Evolutionary conservation across 306 rosid genomes (phyloP), one percentile per base, ranked within the genome.

Genomic region (Luffa acutangula): DNA sequence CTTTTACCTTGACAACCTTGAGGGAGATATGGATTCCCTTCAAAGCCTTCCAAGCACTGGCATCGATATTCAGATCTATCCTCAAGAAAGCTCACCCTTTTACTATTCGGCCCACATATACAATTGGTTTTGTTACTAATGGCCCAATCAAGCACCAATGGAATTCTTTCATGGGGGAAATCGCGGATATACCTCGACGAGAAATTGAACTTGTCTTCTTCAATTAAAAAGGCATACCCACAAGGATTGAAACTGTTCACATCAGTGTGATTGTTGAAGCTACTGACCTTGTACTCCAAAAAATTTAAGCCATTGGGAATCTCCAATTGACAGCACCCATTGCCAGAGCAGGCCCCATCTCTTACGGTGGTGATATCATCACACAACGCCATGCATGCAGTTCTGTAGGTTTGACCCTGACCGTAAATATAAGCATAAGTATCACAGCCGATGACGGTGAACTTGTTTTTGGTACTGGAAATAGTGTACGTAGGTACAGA

Each of bases 11-110:
- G 25, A 18, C 90, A 87, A 13, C 86, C 91, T 20, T 48, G 18
- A 53, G 15, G 53, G 7, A 85, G 84, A 82, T 85, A 90, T n/a
- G 87, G 89, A 52, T 80, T 90, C 10, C 91, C 91, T 2, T 33
- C 17, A 20, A 34, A 89, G 2, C 91, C 91, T 0, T n/a, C 3
- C 13, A 20, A 53, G 75, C 91, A 86, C 15, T 52, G 52, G 77
- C 91, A 90, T 7, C 53, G 81, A 21, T 85, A 86, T 12, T 87
- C 91, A 48, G 5, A 1, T 2, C 80, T 81, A 8, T 21, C 46
- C 20, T n/a, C 67, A 0, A 17, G 1, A 43, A 36, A 14, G 0
- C 37, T 21, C 5, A 53, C 37, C 18, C 54, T 62, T 59, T 36
- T 51, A 9, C 81, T 75, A 0, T 64, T 69, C 0, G 34, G 65